A percentile compares a stretch with the other conserved stretches of the same genome.
Conservation (phyloP, 345 rosid genomes). For the Citropsis articulata region DNA sequence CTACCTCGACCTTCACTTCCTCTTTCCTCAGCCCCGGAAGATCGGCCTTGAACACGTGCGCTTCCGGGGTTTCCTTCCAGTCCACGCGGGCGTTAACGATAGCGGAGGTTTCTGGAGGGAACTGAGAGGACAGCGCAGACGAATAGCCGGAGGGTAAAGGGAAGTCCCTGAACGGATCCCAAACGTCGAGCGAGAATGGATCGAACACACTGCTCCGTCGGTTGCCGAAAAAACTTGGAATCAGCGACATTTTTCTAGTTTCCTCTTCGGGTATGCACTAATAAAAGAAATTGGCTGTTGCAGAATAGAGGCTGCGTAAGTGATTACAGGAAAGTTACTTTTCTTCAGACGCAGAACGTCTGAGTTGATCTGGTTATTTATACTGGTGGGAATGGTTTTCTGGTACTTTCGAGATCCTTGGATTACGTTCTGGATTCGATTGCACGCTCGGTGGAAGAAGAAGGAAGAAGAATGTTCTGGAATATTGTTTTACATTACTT, state of each 20-base stretch:
- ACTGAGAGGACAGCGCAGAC: not conserved
- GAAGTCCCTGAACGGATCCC: constrained; percentile 7
- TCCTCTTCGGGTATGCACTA: too few species aligned
- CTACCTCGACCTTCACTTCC: constrained; percentile 16
- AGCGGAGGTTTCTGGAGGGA: constrained; percentile 10
- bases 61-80: constrained; percentile 8
- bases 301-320: accelerated
- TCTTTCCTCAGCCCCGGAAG: constrained; percentile 16
- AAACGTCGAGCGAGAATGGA: constrained; percentile 3
- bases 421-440: too few species aligned
- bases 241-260: not conserved
- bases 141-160: not conserved
- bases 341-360: accelerated
- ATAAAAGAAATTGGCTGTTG: too few species aligned
- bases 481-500: too few species aligned
- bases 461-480: too few species aligned
- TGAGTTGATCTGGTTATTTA: too few species aligned
- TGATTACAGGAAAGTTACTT: too few species aligned
- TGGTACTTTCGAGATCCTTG: too few species aligned
- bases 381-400: too few species aligned
- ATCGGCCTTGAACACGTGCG: constrained; percentile 8
- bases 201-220: not conserved
- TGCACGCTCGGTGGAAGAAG: too few species aligned
- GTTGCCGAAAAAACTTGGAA: constrained; percentile 13
- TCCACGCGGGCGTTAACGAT: constrained; percentile 10